Percentiles rank a stretch among this genome's conserved stretches.
Conservation (phyloP, 2,329 filamentous ascomycete species). For the Hypoxylon sp. region DNA sequence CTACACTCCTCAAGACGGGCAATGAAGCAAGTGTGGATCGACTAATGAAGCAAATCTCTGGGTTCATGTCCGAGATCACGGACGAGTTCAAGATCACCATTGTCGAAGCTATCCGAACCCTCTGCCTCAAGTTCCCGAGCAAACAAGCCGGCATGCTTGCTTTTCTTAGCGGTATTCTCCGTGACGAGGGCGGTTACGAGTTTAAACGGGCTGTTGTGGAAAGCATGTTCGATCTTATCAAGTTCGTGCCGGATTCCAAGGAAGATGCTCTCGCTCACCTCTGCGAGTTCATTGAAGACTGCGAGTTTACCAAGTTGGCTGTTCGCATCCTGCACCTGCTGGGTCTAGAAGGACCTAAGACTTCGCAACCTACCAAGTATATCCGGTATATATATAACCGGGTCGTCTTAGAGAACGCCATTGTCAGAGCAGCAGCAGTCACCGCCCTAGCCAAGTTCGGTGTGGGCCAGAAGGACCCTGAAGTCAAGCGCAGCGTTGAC, state of each 20-base stretch:
- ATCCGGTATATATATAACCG: conserved; percentile 99
- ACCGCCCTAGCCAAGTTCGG: conserved; percentile 97
- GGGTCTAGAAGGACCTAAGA: conserved; percentile 94
- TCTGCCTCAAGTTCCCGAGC: conserved; percentile 97
- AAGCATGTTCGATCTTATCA: conserved; percentile 99
- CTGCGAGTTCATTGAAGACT: conserved; percentile 99
- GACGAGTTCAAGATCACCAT: conserved; percentile 99
- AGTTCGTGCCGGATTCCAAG: conserved; percentile 93
- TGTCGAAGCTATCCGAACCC: conserved; percentile 95
- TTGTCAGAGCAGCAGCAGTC: conserved; percentile 93
- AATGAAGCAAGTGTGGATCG: conserved; percentile 98
- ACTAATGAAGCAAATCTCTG: conserved; percentile 97
- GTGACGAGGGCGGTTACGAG: conserved; percentile 97
- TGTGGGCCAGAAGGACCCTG: conserved; percentile 94
- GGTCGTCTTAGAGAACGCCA: conserved; percentile 96
- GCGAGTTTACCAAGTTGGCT: conserved; percentile 97
- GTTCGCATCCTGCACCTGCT: conserved; percentile 95
- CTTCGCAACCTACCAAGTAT: conserved; percentile 96
- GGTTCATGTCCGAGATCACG: conserved; percentile 98
- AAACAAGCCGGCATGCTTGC: conserved; percentile 98
- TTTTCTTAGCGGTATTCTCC: conserved; percentile 95
- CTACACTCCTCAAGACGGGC: conserved; percentile 96
- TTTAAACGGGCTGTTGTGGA: conserved; percentile 98
- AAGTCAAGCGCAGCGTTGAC: conserved; percentile 95
- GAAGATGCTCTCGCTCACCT: conserved; percentile 90